phyloP scores from a whole-genome alignment of 805 yeast genomes.

The Metschnikowia lachancei region DNA sequence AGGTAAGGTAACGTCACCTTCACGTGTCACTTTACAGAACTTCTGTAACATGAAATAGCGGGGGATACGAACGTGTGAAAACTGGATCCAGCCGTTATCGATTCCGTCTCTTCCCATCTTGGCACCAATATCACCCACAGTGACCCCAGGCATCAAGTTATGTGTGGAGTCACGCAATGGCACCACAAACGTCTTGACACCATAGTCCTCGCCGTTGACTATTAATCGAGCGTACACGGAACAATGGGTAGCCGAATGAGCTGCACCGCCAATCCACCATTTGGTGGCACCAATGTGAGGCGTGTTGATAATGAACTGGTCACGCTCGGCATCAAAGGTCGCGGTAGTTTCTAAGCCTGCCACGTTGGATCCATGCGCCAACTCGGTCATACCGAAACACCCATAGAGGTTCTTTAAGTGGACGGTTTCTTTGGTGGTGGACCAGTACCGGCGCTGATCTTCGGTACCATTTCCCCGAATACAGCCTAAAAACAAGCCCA shows the following conservation, averaged over 20 bases:
- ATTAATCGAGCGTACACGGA: conserved; percentile 21
- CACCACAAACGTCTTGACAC: conserved; percentile 24
- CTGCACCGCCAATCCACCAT: conserved; percentile 27
- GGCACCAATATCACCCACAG: conserved; percentile 25
- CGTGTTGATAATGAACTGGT: conserved; percentile 22
- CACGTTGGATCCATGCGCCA: conserved; percentile 24
- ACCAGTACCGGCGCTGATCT: conserved; percentile 20
- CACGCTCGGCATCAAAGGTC: conserved; percentile 21
- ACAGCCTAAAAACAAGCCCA: conserved; percentile 22
- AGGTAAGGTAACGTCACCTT: conserved; percentile 21
- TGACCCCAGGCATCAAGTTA: conserved; percentile 22
- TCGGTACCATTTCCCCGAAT: conserved; percentile 23
- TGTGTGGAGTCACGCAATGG: conserved; percentile 23
- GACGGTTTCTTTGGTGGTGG: conserved; percentile 18
- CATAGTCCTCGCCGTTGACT: conserved; percentile 23
- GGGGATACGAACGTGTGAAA: conserved; percentile 22
- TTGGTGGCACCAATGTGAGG: conserved; percentile 26
- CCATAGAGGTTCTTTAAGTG: conserved; percentile 20
- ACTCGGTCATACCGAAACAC: conserved; percentile 25
- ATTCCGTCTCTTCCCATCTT: conserved; percentile 26
- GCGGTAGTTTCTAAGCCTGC: conserved; percentile 26
- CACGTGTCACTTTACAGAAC: conserved; percentile 19
- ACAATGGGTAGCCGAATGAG: conserved; percentile 23
- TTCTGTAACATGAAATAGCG: conserved; percentile 24
- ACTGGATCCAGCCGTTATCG: conserved; percentile 26